A percentile compares a stretch with the other conserved stretches of the same genome.
phyloP scores from a whole-genome alignment of 768 basidiomycete genomes.

The Boletus reticulatus region DNA sequence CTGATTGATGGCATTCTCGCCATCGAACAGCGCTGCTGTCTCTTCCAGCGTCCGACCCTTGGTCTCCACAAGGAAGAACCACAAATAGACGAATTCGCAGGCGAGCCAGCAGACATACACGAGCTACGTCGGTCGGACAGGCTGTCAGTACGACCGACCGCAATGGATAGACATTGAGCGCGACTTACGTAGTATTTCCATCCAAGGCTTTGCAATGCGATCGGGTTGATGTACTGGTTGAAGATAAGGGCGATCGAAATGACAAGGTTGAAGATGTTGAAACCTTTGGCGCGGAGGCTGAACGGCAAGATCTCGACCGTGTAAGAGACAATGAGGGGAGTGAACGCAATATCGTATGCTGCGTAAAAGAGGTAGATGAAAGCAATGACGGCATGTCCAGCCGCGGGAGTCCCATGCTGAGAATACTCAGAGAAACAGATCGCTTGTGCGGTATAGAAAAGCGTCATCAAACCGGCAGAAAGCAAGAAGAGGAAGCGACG shows the following conservation, averaged over 20 bases:
- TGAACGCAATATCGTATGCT: slow-evolving; percentile 79
- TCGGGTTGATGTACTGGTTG: slow-evolving; percentile 86
- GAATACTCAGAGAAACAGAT: slow-evolving; percentile 59
- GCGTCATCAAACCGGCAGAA: slow-evolving; percentile 55
- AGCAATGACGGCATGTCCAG: slow-evolving; percentile 72
- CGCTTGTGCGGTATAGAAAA: slow-evolving; percentile 70
- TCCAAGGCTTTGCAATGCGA: slow-evolving; percentile 57
- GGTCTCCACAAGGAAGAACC: slow-evolving; percentile 69
- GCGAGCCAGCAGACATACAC: slow-evolving; percentile 72
- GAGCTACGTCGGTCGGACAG: slow-evolving; percentile 35
- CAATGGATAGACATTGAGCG: not conserved
- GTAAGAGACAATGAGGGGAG: slow-evolving; percentile 83
- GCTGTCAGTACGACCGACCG: not conserved
- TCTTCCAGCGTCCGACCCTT: slow-evolving; percentile 75
- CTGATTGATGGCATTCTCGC: slow-evolving; percentile 47
- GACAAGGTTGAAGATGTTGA: slow-evolving; percentile 77
- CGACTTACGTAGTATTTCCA: slow-evolving; percentile 75
- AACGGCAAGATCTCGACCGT: slow-evolving; percentile 88
- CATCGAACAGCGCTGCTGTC: slow-evolving; percentile 80
- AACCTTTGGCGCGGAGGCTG: slow-evolving; percentile 81
- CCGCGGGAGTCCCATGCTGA: slow-evolving; percentile 36
- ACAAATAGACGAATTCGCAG: slow-evolving; percentile 63
- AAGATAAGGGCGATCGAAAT: slow-evolving; percentile 82
- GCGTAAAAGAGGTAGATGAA: slow-evolving; percentile 86
- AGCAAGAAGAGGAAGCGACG: slow-evolving; percentile 70